phyloP scores from a whole-genome alignment of 805 yeast species.

The Wickerhamiella sergipiensis region DNA sequence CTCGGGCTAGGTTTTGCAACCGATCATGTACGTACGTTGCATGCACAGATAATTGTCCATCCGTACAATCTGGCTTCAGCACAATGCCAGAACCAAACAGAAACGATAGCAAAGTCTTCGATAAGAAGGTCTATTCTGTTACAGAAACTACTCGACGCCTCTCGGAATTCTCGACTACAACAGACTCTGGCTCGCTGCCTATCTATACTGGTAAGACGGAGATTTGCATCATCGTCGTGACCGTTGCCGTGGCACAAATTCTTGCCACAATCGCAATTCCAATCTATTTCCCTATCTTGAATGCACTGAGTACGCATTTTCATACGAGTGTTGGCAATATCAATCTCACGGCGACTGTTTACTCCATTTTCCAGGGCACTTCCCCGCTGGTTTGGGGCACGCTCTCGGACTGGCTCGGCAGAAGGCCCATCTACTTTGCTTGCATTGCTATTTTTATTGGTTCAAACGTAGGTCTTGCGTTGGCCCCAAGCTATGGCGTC shows the following conservation, averaged over 20 bases:
- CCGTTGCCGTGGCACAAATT: not conserved
- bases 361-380: constrained; percentile 62
- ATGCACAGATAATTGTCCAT: not conserved
- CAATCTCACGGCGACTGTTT: constrained; percentile 63
- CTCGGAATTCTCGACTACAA: not conserved
- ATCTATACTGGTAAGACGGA: not conserved
- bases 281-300: constrained; percentile 68
- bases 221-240: not conserved
- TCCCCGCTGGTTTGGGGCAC: constrained; percentile 58
- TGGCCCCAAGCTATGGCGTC: constrained; percentile 41
- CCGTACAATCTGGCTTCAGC: not conserved
- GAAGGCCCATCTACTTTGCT: constrained; percentile 49
- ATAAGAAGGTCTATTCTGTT: not conserved
- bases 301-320: constrained; percentile 42
- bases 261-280: constrained; percentile 61
- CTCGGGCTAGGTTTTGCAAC: not conserved
- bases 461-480: constrained; percentile 55
- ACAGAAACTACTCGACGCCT: not conserved
- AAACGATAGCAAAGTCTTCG: not conserved
- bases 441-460: constrained; percentile 44
- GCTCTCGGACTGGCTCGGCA: constrained; percentile 56
- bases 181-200: not conserved
- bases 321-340: constrained; percentile 41
- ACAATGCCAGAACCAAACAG: not conserved
- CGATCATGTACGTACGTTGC: not conserved